Evolutionary conservation across 352 stramenopile genomes (phyloP), one percentile per base, ranked within the genome.

Genomic region (Globisporangium acanthophoron): DNA sequence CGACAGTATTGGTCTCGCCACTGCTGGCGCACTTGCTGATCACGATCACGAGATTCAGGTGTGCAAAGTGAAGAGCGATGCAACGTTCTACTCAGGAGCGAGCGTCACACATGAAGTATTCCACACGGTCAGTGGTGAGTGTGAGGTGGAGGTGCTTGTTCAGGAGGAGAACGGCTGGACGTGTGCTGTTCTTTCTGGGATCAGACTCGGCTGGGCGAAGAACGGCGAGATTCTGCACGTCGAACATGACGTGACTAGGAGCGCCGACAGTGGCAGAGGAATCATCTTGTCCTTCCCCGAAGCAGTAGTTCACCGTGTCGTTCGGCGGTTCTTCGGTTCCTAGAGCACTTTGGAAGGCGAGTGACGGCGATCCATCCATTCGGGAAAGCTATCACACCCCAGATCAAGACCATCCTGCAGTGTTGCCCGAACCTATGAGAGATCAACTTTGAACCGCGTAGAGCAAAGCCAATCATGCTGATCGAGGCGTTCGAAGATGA

Each of bases 121-220:
- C 7, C 24, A 39, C 6, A 31, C 37, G 18, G 18, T 43, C 24
- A 37, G 43, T 31, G 15, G 33, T 1, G n/a, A 39, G 40, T 50
- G 24, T 21, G 35, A 56, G n/a, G 29, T 62, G 5, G 56, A 62
- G 51, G 47, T 33, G 12, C 41, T 59, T n/a, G 16, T 40, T 8
- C 41, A 59, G 33, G 9, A 59, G 5, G 31, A 35, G 31, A 35
- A 35, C 27, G 5, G 20, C 24, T 59, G 54, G 54, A 11, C 44
- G 2, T 59, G 54, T 12, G 41, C 39, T 41, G 31, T 59, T 31
- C 40, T 59, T 3, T 40, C 54, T 21, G 54, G 41, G 20, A 7
- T 59, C 21, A 41, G 41, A 11, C 45, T 40, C 21, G 54, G 24
- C 24, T 27, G 24, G 24, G 24, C 24, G 24, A 27, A 27, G 24